Evolutionary conservation across 495 filamentous ascomycete species (phyloP).

Genomic region (Talaromyces thailandensis): DNA sequence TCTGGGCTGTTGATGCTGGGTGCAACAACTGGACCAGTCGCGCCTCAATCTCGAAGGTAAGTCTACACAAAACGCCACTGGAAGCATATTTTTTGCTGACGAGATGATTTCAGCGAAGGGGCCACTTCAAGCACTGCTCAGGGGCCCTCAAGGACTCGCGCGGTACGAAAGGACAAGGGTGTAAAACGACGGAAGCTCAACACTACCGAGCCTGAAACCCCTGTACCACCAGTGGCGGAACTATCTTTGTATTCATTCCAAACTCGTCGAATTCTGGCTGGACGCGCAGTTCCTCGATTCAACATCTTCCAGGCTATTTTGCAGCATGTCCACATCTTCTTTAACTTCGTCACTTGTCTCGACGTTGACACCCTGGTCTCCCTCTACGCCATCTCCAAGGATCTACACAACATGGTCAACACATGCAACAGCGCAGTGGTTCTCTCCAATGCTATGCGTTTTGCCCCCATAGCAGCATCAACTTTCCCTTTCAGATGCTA

Average conservation of each 20-base stretch:
- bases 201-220: not conserved
- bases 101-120: not conserved
- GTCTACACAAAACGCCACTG: not conserved
- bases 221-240: not conserved
- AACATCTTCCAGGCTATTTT: conserved; percentile 43
- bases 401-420: conserved; percentile 46
- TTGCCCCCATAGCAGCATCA: conserved; percentile 32
- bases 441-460: conserved; percentile 26
- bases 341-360: conserved; percentile 42
- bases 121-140: not conserved
- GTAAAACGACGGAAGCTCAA: not conserved
- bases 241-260: not conserved
- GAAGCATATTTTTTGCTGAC: not conserved
- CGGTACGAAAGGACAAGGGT: not conserved
- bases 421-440: conserved; percentile 29
- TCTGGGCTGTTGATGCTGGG: not conserved
- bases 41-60: not conserved
- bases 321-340: conserved; percentile 35
- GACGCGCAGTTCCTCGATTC: conserved; percentile 15
- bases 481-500: conserved; percentile 47
- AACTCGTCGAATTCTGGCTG: not conserved
- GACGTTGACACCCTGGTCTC: conserved; percentile 37
- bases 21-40: not conserved
- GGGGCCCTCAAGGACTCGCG: not conserved
- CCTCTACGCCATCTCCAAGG: conserved; percentile 48